phyloP scores from a whole-genome alignment of 257 asterid species.

The Buddleja alternifolia region DNA sequence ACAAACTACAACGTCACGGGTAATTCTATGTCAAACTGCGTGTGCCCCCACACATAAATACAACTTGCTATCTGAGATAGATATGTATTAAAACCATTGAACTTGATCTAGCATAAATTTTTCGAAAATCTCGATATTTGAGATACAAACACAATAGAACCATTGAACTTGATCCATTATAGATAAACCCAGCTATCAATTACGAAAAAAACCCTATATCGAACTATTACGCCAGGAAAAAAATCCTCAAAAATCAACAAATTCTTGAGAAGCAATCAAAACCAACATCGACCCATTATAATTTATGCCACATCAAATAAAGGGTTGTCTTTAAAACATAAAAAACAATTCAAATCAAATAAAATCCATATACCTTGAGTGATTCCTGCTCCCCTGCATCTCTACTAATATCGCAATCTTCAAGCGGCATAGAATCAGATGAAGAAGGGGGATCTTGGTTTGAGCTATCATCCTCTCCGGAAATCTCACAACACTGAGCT shows the following conservation, averaged over 20 bases:
- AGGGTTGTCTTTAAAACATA: slow-evolving; percentile 21
- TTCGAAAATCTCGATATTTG: too few relatives aligned
- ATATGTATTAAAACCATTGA: too few relatives aligned
- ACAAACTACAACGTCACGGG: too few relatives aligned
- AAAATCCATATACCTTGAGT: slow-evolving; percentile 52
- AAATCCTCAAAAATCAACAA: slow-evolving; percentile 18
- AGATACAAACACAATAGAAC: too few relatives aligned
- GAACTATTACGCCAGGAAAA: slow-evolving; percentile 3
- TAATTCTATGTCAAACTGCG: too few relatives aligned
- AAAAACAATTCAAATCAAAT: slow-evolving; percentile 13
- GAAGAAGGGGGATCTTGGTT: slow-evolving; percentile 49
- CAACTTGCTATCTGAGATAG: too few relatives aligned
- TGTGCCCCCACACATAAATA: too few relatives aligned
- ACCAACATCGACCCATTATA: slow-evolving; percentile 41
- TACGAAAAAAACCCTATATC: slow-evolving; percentile 21
- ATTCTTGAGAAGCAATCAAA: slow-evolving; percentile 29
- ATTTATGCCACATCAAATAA: slow-evolving; percentile 6
- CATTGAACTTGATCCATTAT: too few relatives aligned
- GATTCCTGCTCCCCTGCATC: slow-evolving; percentile 50
- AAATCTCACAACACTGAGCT: slow-evolving; percentile 32
- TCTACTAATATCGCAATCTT: slow-evolving; percentile 39
- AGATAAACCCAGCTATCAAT: neutral
- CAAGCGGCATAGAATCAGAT: slow-evolving; percentile 47
- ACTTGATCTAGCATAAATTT: too few relatives aligned
- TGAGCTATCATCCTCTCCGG: slow-evolving; percentile 41